Evolutionary conservation across 805 yeast species (phyloP).

Genomic region (Huiozyma naganishii): DNA sequence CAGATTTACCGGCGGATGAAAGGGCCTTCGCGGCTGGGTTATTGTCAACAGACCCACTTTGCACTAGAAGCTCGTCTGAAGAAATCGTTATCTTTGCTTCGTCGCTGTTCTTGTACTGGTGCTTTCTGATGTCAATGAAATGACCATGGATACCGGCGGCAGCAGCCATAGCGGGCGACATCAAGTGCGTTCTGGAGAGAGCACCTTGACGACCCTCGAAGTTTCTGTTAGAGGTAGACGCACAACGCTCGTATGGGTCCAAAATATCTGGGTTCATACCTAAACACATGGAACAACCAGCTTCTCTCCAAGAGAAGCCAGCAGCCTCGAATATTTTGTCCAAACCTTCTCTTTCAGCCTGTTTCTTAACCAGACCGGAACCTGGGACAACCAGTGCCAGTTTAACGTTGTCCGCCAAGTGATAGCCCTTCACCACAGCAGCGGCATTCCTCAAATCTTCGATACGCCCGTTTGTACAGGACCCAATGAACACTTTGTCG

Average conservation of each 20-base stretch:
- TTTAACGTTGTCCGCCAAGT: slow-evolving; percentile 72
- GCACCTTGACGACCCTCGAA: slow-evolving; percentile 99
- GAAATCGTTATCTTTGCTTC: slow-evolving; percentile 43
- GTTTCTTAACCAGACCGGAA: slow-evolving; percentile 85
- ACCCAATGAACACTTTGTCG: slow-evolving; percentile 95
- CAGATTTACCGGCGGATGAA: slow-evolving; percentile 47
- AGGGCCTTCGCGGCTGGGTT: slow-evolving; percentile 19
- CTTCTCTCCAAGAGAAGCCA: slow-evolving; percentile 98
- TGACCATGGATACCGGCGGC: slow-evolving; percentile 93
- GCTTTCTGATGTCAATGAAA: slow-evolving; percentile 83
- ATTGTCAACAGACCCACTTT: background rate
- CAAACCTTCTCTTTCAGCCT: slow-evolving; percentile 92
- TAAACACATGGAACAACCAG: slow-evolving; percentile 98
- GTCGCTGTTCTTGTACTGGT: slow-evolving; percentile 49
- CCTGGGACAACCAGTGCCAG: slow-evolving; percentile 94
- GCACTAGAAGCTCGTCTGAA: slow-evolving; percentile 34
- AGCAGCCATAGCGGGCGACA: slow-evolving; percentile 99
- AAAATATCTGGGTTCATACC: slow-evolving; percentile 99
- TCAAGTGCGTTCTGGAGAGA: slow-evolving; percentile 84
- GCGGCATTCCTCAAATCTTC: slow-evolving; percentile 97
- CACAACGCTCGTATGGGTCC: slow-evolving; percentile 93
- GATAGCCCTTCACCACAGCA: slow-evolving; percentile 78
- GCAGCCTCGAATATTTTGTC: slow-evolving; percentile 86
- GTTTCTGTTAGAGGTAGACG: slow-evolving; percentile 98
- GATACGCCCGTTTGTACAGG: slow-evolving; percentile 95